Base-by-base conservation (phyloP, 2,329 filamentous ascomycete genomes). In the Fusarium sp. region DNA sequence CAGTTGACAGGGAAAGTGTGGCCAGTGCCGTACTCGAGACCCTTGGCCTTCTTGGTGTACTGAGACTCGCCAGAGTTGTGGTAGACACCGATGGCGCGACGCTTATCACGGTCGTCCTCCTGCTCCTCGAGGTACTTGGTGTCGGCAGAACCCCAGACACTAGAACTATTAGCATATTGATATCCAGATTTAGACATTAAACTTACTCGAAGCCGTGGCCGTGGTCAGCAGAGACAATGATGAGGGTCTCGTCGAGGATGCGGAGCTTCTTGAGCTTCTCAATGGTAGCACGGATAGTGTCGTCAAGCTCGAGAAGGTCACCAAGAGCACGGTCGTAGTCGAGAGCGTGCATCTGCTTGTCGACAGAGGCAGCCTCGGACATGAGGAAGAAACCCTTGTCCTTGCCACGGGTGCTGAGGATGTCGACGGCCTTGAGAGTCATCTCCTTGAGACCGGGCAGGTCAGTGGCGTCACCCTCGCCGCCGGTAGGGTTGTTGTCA, bases 311-410 rank as follows among this genome's bases (percentile, higher is more conserved):
- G 45, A 97, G 90, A 1, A 97, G 90, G 77, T 97, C 94, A 64
- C 93, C 94, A 0, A 97, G 90, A 1, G 94, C 93, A 64, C 94
- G 93, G 84, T 97, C 93, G 81, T 97, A 97, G 85, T 97, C 94
- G 23, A 97, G 89, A 3, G 86, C 82, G 84, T 97, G 94, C 94
- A 97, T 97, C 88, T 94, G 92, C 88, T 97, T 97, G 85, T 97
- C 94, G 76, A 97, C 93, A 2, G 91, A 94, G 18, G 94, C 94
- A 30, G 92, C 94, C 83, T 97, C 94, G 14, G 92, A 91, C 94
- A 97, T 97, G 79, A 97, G 88, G 87, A 97, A 95, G 89, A 93
- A 97, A 7, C 94, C 94, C 69, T 93, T 88, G 67, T 92, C 88
- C 37, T 88, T 88, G 32, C 91, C 90, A 68, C 90, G 88, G 43